These are phyloP conservation scores for Trifolium repens DNA, from an alignment of 306 rosid genomes.

Conservation along the genomic window DNA sequence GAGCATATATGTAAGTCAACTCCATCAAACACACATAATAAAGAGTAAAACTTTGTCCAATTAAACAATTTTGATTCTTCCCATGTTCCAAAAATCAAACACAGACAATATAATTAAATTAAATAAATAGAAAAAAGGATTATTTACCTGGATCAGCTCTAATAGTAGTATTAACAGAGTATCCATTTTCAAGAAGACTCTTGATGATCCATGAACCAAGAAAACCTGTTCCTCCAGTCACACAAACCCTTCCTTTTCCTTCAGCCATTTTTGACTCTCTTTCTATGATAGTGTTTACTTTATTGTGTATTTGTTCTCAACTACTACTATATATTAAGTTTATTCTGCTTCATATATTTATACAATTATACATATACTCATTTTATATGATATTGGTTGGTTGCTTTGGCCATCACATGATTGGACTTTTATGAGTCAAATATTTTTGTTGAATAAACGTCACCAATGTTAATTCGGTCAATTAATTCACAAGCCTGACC, in stretches of 20 bases:
- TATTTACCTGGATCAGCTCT: slow-evolving; percentile 52
- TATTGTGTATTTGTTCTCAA: not conserved
- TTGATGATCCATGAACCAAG: slow-evolving; percentile 61
- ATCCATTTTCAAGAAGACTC: slow-evolving; percentile 60
- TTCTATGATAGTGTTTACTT: not conserved
- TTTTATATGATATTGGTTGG: not conserved
- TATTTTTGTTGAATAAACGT: not conserved
- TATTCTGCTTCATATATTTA: not conserved
- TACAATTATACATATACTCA: not conserved
- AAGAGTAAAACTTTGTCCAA: not conserved
- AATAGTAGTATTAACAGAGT: slow-evolving; percentile 56
- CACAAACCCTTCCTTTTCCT: slow-evolving; percentile 54
- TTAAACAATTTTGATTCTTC: not conserved
- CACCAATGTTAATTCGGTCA: not conserved
- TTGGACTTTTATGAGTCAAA: slow-evolving; percentile 36
- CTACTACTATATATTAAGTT: not conserved
- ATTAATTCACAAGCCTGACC: not conserved
- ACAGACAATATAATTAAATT: not conserved
- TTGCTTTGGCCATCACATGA: slow-evolving; percentile 2
- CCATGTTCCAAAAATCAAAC: not conserved
- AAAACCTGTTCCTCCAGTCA: slow-evolving; percentile 65
- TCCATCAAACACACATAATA: not conserved
- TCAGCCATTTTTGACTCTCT: slow-evolving; percentile 44
- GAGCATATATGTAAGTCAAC: not conserved
- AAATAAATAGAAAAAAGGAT: not conserved